Conservation (phyloP, 1,139 yeast species). For the Martiniozyma asiatica region DNA sequence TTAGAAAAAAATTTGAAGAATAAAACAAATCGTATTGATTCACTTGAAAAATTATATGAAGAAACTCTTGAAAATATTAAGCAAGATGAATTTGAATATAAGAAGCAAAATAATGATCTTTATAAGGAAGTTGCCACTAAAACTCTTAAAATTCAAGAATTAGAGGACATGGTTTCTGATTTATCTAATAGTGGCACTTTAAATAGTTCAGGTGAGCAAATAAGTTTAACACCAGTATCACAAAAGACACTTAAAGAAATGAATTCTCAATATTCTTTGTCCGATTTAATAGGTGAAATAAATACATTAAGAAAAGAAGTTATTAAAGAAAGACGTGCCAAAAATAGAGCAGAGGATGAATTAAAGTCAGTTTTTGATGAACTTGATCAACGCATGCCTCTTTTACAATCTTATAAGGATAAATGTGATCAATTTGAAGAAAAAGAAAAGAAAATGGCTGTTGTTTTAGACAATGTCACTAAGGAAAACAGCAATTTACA, state of each 20-base stretch:
- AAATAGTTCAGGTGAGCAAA: constrained; percentile 4
- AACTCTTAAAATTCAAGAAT: constrained; percentile 26
- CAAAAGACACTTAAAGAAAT: constrained; percentile 16
- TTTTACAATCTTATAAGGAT: constrained; percentile 55
- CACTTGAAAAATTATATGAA: constrained; percentile 35
- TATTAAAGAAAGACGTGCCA: constrained; percentile 59
- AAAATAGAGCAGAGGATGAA: constrained; percentile 58
- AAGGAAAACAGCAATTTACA: constrained; percentile 29
- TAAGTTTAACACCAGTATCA: constrained; percentile 14
- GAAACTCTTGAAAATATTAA: constrained; percentile 31
- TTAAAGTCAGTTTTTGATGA: constrained; percentile 63
- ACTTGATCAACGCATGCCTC: constrained; percentile 71
- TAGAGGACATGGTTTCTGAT: constrained; percentile 33
- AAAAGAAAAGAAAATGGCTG: constrained; percentile 40
- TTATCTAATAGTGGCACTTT: constrained; percentile 19
- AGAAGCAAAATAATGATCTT: constrained; percentile 13
- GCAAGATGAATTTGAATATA: constrained; percentile 23
- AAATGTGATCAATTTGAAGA: constrained; percentile 35
- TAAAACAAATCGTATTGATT: constrained; percentile 32
- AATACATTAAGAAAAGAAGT: constrained; percentile 54
- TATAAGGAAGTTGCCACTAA: constrained; percentile 14
- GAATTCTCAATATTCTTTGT: constrained; percentile 48
- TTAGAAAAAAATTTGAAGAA: constrained; percentile 43
- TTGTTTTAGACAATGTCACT: constrained; percentile 32
- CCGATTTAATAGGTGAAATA: constrained; percentile 59